Conservation (phyloP, 345 rosid species). For the Gossypioides kirkii region DNA sequence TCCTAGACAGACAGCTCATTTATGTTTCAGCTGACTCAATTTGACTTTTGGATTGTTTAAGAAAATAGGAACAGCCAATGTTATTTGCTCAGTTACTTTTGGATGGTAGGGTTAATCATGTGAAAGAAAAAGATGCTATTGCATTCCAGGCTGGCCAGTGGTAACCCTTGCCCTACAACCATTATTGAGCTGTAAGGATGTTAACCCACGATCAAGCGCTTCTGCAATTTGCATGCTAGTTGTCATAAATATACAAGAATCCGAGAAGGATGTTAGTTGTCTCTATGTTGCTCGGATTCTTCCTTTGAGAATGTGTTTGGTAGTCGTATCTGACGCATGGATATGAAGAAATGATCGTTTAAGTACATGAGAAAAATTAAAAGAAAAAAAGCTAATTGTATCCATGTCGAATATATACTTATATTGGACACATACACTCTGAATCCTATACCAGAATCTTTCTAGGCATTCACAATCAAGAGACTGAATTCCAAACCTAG, state of each 20-base stretch:
- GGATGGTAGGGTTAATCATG: neutral
- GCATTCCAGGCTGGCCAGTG: conserved; percentile 3
- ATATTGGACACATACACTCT: too few species aligned
- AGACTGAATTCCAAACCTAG: too few species aligned
- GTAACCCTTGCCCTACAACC: neutral
- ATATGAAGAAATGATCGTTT: too few species aligned
- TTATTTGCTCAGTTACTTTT: neutral
- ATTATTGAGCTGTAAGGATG: conserved; percentile 1
- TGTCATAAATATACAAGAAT: neutral
- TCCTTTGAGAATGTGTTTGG: too few species aligned
- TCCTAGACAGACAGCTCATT: neutral
- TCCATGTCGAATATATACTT: too few species aligned
- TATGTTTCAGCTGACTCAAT: neutral
- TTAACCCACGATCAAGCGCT: neutral
- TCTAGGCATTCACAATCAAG: neutral
- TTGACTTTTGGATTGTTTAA: neutral
- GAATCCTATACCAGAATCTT: neutral
- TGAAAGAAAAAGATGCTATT: neutral
- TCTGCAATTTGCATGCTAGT: neutral
- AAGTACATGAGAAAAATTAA: too few species aligned
- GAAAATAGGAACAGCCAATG: too few species aligned
- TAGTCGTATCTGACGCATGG: too few species aligned
- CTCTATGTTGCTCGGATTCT: too few species aligned
- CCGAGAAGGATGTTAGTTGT: neutral
- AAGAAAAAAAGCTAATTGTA: too few species aligned